Evolutionary conservation across 129 eudicot species (phyloP), one percentile per base, ranked within the genome.

Genomic region (Lonicera japonica): DNA sequence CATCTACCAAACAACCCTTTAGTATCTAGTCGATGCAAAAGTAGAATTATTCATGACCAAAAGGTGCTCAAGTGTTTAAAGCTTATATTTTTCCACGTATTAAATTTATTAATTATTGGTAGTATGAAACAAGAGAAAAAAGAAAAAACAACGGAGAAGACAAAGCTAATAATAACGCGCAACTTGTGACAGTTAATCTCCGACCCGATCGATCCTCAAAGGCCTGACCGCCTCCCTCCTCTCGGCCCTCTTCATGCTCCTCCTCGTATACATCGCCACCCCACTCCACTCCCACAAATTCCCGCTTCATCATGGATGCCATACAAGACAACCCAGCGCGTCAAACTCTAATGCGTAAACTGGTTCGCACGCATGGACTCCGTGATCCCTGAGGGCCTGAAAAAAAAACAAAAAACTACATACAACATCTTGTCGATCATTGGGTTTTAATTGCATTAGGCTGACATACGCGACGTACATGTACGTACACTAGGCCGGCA

Each of bases 311-410:
- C 22, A 12, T 84, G n/a, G 73, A 84, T 50, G 65, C 79, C n/a
- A n/a, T n/a, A n/a, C 21, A 46, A 54, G 29, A 70, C 83, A 14
- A 84, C 94, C 14, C 36, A 70, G 2, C 82, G 89, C 7, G 80
- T 74, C 41, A 88, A 88, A 48, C 74, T 88, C 17, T 50, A 84
- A 0, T 88, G 96, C 8, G 77, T 79, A 13, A 88, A 88, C 57
- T 88, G 96, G 94, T 80, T 79, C 0, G 80, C 76, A n/a, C 96
- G 84, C 69, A 70, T 88, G 18, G 70, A 77, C 12, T 77, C 82
- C 13, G 84, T 88, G 96, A 61, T 88, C 7, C 80, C 89, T 0
- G 96, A 88, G 61, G 96, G 96, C 64, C 80, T 88, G n/a, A 68
- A 82, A 47, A 81, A 88, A 59, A 77, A 84, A 58, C 89, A 48